Base-by-base conservation (phyloP, 768 basidiomycete species). In the Rhodotorula kratochvilovae region DNA sequence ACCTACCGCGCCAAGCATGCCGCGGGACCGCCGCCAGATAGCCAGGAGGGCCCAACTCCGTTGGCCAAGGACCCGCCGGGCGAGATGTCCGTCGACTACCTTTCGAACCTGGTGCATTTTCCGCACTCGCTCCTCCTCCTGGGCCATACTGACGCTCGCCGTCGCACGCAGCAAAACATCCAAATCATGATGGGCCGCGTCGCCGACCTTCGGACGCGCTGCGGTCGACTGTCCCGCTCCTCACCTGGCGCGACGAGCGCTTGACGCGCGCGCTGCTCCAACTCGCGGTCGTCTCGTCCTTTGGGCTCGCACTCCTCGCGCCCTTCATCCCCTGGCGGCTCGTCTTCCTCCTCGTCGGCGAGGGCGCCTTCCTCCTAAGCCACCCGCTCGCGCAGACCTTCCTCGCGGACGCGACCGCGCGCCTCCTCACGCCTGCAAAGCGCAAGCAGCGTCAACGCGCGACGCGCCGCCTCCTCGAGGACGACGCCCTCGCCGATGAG, bases 171-270 rank as follows among this genome's bases (percentile, higher is more conserved):
- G 73, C 75, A 76, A 68, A 74, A 74, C 72, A 78, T 78, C 54
- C 77, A 78, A 48, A 75, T 71, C 67, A 69, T 76, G 62, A 78
- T 78, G 77, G 77, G 77, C 8, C 66, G 73, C 21, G 61, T 76
- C 31, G 66, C 76, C 21, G 72, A 73, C 66, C 54, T 74, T 68
- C 75, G 2, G 77, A 78, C 64, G 29, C 60, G 42, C 71, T 71
- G 19, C 74, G 77, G 8, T 67, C 71, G 35, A 35, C 71, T 33
- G 68, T 73, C 16, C 76, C 77, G 5, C 76, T 69, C 68, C 58
- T 78, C 15, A 72, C 76, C 64, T 78, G 77, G 77, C 71, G 63
- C 15, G 55, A 68, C 62, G 59, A 61, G 16, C 66, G 68, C 25
- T 46, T 67, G n/a, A 74, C 76, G 1, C 64, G 66, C 29, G 66